Conservation (phyloP, 2,329 filamentous ascomycete genomes). For the Apiospora malaysiana region DNA sequence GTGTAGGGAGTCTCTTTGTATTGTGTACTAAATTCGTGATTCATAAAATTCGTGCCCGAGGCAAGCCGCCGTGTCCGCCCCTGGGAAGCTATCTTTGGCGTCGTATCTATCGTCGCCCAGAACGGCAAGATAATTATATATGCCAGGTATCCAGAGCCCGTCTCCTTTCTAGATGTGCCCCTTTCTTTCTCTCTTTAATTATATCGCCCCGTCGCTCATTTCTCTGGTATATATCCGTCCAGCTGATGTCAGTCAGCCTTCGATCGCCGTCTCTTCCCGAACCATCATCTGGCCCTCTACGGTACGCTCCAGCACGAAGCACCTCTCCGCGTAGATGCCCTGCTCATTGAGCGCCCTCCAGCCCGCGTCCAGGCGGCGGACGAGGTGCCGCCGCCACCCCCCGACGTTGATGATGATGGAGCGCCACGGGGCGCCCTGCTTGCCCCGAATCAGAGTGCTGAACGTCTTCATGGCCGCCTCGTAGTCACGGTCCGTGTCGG, state of each 20-base stretch:
- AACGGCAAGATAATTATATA: neutral
- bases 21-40: neutral
- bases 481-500: constrained; percentile 44
- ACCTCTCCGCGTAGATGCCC: constrained; percentile 54
- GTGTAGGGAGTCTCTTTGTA: neutral
- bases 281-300: constrained; percentile 28
- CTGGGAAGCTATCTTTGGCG: neutral
- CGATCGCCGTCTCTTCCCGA: constrained; percentile 33
- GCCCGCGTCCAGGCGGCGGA: constrained; percentile 46
- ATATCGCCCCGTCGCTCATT: neutral
- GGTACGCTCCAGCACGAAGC: constrained; percentile 48
- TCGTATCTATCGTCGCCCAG: neutral
- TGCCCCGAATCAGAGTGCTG: constrained; percentile 39
- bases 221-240: neutral
- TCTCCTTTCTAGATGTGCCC: neutral
- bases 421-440: constrained; percentile 42
- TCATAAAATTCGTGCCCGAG: neutral
- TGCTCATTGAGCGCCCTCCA: constrained; percentile 49
- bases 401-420: constrained; percentile 54
- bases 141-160: neutral
- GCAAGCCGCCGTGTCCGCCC: neutral
- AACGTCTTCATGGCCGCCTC: constrained; percentile 44
- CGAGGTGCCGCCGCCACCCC: constrained; percentile 53
- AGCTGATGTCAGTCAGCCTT: constrained; percentile 17
- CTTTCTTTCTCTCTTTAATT: neutral